Conservation (phyloP, 495 filamentous ascomycete species). For the Penicillium riverlandense region DNA sequence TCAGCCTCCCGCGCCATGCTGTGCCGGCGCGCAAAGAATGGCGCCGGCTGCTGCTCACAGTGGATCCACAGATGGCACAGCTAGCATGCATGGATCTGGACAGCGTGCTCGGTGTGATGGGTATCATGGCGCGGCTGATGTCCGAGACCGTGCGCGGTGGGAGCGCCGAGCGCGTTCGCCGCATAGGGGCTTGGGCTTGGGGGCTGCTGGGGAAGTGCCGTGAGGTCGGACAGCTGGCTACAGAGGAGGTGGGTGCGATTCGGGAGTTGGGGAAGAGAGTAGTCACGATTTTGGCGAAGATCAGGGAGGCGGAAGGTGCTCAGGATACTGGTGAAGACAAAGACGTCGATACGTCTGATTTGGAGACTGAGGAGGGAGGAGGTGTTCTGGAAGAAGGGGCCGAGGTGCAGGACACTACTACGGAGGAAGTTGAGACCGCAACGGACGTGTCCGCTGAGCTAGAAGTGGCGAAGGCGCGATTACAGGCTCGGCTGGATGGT, state of each 20-base stretch:
- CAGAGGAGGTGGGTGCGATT: slow-evolving; percentile 45
- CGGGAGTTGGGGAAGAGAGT: slow-evolving; percentile 42
- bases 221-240: slow-evolving; percentile 39
- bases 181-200: slow-evolving; percentile 46
- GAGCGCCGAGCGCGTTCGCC: slow-evolving; percentile 38
- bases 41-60: slow-evolving; percentile 42
- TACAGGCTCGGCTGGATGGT: slow-evolving; percentile 42
- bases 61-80: slow-evolving; percentile 60
- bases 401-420: slow-evolving; percentile 7
- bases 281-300: slow-evolving; percentile 32
- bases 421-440: not conserved
- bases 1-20: slow-evolving; percentile 42
- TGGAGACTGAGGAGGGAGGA: slow-evolving; percentile 20
- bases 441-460: slow-evolving; percentile 22
- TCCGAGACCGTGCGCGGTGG: slow-evolving; percentile 35
- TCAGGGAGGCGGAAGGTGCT: slow-evolving; percentile 30
- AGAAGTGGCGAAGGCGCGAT: slow-evolving; percentile 51
- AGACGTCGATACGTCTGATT: slow-evolving; percentile 15
- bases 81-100: slow-evolving; percentile 61
- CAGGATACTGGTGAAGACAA: slow-evolving; percentile 6
- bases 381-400: slow-evolving; percentile 8
- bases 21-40: slow-evolving; percentile 35
- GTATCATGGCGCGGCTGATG: slow-evolving; percentile 30
- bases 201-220: slow-evolving; percentile 41
- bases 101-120: slow-evolving; percentile 47